These are phyloP conservation scores for Delonix regia DNA, from an alignment of 306 rosid genomes.

Conservation along the genomic window DNA sequence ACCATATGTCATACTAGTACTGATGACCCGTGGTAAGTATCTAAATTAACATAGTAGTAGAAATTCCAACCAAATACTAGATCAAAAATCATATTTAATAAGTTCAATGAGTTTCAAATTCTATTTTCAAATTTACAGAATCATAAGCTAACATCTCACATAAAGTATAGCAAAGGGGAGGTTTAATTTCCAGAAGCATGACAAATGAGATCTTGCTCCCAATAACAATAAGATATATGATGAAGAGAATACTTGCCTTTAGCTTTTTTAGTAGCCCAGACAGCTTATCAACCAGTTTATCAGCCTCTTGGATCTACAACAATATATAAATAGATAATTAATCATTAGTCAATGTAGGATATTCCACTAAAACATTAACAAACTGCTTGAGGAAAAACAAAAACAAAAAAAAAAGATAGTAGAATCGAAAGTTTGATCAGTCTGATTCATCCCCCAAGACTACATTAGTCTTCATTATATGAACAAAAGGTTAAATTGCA, in stretches of 20 bases:
- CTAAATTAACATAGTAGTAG: not conserved
- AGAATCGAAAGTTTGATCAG: not conserved
- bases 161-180: not conserved
- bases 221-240: not conserved
- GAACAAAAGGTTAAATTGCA: not conserved
- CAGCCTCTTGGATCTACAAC: conserved; percentile 57
- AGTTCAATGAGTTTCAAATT: not conserved
- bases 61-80: not conserved
- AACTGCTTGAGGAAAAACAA: not conserved
- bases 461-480: not conserved
- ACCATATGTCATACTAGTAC: not conserved
- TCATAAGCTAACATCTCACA: not conserved
- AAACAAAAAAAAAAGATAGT: not conserved
- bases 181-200: not conserved
- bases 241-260: conserved; percentile 44
- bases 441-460: not conserved
- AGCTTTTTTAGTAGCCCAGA: conserved; percentile 59
- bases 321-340: conserved; percentile 20
- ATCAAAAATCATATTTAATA: not conserved
- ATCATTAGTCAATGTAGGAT: not conserved
- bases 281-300: conserved; percentile 60
- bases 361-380: not conserved
- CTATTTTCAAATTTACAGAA: not conserved
- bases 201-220: not conserved
- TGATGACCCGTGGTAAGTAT: not conserved